Base-by-base conservation (phyloP, 2,329 filamentous ascomycete genomes). In the Botrytis tulipae region DNA sequence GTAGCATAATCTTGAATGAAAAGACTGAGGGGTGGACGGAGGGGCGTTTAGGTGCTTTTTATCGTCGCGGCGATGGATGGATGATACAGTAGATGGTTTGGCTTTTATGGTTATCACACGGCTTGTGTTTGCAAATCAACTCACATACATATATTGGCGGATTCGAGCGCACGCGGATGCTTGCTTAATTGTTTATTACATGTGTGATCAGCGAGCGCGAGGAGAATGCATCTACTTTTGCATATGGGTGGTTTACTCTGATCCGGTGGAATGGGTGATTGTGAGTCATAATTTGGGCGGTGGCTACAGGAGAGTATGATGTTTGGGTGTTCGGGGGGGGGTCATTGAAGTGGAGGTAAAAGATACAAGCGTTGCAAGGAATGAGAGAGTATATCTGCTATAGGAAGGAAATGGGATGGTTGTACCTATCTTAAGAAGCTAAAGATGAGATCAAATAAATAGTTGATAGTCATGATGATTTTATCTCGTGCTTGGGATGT, bases 1-100 rank as follows among this genome's bases (percentile, higher is more conserved):
- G 29, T 77, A 60, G 73, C 60, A 74, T 74, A 32, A 57, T 7
- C 16, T 35, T 63, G 29, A 70, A 12, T n/a, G 48, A 37, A 70
- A 70, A 35, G 22, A 46, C n/a, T 22, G 40, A 37, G 51, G 8
- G 37, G 68, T 60, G 29, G 54, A 22, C 18, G 66, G 48, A 57
- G 29, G 48, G 66, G 66, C 66, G 51, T 69, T 69, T 57, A n/a
- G 66, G 66, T 57, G 35, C 37, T 57, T 57, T 68, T 69, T 57
- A 69, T 54, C 65, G 65, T 57, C 40, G 66, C 66, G 66, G n/a
- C 66, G n/a, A 69, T 69, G 35, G 51, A 68, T 44, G 66, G 12
- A 57, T 68, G 66, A 68, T 69, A 57, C 66, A 69, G 66, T 69
- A 69, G 66, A 69, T 57, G 48, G 51, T 59, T 57, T 22, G 29